A percentile compares a stretch with the other conserved stretches of the same genome.
Evolutionary conservation across 495 filamentous ascomycete genomes (phyloP).

Genomic region (Jackrogersella minutella): DNA sequence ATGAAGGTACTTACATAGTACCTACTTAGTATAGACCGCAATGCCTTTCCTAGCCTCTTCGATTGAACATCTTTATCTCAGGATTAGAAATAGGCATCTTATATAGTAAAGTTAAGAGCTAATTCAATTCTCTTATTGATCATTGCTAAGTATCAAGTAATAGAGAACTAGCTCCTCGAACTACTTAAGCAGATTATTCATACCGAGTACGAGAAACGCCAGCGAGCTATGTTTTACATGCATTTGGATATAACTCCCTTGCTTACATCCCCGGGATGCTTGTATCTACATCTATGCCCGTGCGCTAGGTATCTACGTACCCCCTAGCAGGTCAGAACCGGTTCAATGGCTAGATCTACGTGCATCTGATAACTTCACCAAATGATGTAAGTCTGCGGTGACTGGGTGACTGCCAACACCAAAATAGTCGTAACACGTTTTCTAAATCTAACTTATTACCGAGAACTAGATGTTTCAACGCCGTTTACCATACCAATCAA

Average conservation of each 20-base stretch:
- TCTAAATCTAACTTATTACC: neutral
- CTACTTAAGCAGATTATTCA: too few species aligned
- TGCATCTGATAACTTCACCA: slow-evolving; percentile 14
- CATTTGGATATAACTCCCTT: neutral
- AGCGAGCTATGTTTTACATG: neutral
- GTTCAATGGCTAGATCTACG: slow-evolving; percentile 24
- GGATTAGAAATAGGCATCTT: too few species aligned
- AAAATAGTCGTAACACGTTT: slow-evolving; percentile 13
- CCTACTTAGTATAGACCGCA: too few species aligned
- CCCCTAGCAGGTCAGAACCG: neutral
- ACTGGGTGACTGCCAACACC: slow-evolving; percentile 26
- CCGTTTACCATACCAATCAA: too few species aligned
- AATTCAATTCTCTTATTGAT: too few species aligned
- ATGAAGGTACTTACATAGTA: neutral
- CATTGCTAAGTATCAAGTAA: too few species aligned
- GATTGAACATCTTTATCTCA: too few species aligned
- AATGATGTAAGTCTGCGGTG: slow-evolving; percentile 36
- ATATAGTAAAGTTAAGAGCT: too few species aligned
- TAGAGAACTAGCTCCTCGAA: too few species aligned
- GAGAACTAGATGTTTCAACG: too few species aligned
- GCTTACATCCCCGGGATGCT: neutral
- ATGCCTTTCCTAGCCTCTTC: too few species aligned
- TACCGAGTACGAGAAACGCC: too few species aligned
- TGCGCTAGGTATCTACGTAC: neutral
- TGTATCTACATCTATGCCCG: neutral